Evolutionary conservation across 75 land plant species (phyloP), one percentile per base, ranked within the genome.

Genomic region (Chamaecyparis obtusa): DNA sequence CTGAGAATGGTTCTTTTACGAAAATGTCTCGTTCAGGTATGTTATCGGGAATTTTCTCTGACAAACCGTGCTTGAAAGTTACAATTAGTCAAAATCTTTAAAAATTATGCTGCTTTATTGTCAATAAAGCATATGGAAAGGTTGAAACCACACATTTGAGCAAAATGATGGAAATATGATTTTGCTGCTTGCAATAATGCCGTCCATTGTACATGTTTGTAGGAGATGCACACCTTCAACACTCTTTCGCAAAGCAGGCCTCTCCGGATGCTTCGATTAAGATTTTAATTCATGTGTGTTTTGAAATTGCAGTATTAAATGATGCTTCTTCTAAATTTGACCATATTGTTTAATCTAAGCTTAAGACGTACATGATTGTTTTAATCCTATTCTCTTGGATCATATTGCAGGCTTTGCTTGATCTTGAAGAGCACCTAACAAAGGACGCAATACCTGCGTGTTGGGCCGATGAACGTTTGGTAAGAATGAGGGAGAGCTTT

Each of bases 401-500:
- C 32, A n/a, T 36, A 21, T 33, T 84, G 1, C 64, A 84, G 85
- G 67, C 85, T 5, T 48, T 84, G 48, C 5, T 84, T 35, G 57
- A 84, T 10, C 27, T 84, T 14, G 85, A 84, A 36, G 24, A 84
- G 17, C 55, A 67, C 5, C 37, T 84, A 3, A 24, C 33, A 19
- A 35, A 55, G 85, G 57, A 84, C 32, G 41, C 10, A 19, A 51
- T 35, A 36, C 64, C 85, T 55, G 24, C 67, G 24, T 84, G 37
- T 48, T 84, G 85, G 85, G 56, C 37, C 64, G 41, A 84, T 35
- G 35, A 33, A 55, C 85, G 85, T 84, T 84, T 60, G 64, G 85
- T 84, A 84, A 84, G 85, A 54, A 30, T n/a, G n/a, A n/a, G n/a
- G 17, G 33, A 5, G 27, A 13, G 84, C 35, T 49, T 83, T 48